Percentiles rank a stretch among this genome's conserved stretches.
Conservation (phyloP, 2,329 filamentous ascomycete species). For the Sphaceloma murrayae region DNA sequence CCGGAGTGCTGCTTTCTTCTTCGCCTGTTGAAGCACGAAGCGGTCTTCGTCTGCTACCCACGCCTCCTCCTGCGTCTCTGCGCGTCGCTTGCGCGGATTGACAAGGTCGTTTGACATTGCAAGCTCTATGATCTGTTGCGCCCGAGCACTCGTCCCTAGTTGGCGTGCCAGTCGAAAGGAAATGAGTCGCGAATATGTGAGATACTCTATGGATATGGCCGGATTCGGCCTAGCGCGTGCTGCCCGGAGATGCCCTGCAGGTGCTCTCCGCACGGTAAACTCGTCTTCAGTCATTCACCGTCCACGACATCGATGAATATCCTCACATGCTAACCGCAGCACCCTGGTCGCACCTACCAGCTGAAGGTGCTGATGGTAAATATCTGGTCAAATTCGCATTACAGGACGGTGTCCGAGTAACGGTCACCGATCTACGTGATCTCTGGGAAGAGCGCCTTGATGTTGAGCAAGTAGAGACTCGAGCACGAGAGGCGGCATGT, state of each 20-base stretch:
- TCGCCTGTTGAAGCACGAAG: conserved; percentile 91
- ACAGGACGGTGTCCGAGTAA: conserved; percentile 50
- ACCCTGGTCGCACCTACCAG: no score
- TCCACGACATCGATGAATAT: background rate
- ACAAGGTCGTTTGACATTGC: conserved; percentile 23
- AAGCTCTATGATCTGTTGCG: background rate
- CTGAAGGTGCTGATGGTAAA: no score
- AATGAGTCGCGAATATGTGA: no score
- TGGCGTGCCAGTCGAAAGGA: no score
- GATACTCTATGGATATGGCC: no score
- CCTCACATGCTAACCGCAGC: no score
- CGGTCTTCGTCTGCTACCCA: conserved; percentile 94
- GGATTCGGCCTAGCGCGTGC: conserved; percentile 19
- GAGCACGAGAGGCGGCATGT: conserved; percentile 54
- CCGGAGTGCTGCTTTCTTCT: conserved; percentile 94
- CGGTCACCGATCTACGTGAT: conserved; percentile 61
- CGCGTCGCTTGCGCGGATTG: conserved; percentile 34
- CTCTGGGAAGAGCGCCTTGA: conserved; percentile 63
- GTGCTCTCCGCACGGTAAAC: background rate
- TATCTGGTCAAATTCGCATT: conserved; percentile 55
- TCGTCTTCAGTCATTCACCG: background rate
- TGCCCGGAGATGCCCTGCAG: background rate
- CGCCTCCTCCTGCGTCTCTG: conserved; percentile 41
- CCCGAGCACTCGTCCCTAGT: no score
- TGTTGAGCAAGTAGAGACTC: conserved; percentile 51